These are phyloP conservation scores for Salinomyces thailandicus DNA, from an alignment of 2,329 filamentous ascomycete species.

Conservation along the genomic window DNA sequence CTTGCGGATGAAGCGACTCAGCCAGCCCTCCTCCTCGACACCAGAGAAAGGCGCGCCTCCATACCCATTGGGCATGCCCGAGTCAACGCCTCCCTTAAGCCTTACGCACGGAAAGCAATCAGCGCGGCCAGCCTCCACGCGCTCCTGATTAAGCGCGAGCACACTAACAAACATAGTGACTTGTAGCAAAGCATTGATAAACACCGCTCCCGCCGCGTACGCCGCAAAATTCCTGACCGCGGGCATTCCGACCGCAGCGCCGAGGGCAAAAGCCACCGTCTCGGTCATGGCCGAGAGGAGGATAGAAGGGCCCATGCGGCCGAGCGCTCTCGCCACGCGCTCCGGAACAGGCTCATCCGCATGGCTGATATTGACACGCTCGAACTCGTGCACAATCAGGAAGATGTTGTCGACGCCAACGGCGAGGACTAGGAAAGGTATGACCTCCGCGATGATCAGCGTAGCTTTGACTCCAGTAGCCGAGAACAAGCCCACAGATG, in stretches of 20 bases:
- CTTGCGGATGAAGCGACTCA: conserved; percentile 85
- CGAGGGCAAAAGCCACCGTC: conserved; percentile 84
- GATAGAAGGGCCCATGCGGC: conserved; percentile 93
- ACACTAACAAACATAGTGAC: conserved; percentile 96
- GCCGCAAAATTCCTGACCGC: conserved; percentile 95
- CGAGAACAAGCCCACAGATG: conserved; percentile 90
- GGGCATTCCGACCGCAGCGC: conserved; percentile 92
- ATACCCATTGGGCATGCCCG: conserved; percentile 52
- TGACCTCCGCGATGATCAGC: conserved; percentile 95
- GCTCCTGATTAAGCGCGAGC: conserved; percentile 77
- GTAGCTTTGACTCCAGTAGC: conserved; percentile 88
- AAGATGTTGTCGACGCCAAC: conserved; percentile 99
- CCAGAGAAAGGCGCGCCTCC: conserved; percentile 53
- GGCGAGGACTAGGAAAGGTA: conserved; percentile 90
- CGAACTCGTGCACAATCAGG: conserved; percentile 94
- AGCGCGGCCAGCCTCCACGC: conserved; percentile 77
- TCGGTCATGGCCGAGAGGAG: conserved; percentile 91
- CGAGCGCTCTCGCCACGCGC: conserved; percentile 76
- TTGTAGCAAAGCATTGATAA: conserved; percentile 94
- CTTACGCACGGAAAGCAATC: conserved; percentile 88
- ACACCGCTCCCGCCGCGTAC: conserved; percentile 89
- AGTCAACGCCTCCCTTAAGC: conserved; percentile 61
- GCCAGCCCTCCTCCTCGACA: conserved; percentile 66
- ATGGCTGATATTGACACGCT: conserved; percentile 84
- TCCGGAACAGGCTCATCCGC: conserved; percentile 81